Conservation (phyloP, 306 rosid genomes). For the Sophora flavescens region DNA sequence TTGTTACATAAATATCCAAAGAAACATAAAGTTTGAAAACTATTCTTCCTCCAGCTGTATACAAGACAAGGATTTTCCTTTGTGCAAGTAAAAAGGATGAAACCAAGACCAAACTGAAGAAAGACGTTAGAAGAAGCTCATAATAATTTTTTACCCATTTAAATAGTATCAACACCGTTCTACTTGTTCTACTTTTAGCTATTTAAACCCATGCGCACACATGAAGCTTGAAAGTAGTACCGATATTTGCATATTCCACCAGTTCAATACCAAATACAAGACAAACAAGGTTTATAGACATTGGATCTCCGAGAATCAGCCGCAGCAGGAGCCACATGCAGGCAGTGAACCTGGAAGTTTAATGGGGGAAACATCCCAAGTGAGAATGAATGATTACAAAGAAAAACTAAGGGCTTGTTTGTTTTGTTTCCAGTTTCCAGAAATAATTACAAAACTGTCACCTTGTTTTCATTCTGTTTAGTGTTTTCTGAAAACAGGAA, state of each 20-base stretch:
- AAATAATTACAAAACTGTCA: too few relatives aligned
- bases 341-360: conserved; percentile 78
- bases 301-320: conserved; percentile 49
- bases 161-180: not conserved
- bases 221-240: not conserved
- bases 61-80: too few relatives aligned
- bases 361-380: conserved; percentile 9
- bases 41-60: too few relatives aligned
- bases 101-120: not conserved
- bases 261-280: conserved; percentile 35
- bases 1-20: too few relatives aligned
- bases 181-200: not conserved
- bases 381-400: conserved; percentile 1
- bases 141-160: too few relatives aligned
- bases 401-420: too few relatives aligned
- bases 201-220: conserved; percentile 3
- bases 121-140: too few relatives aligned
- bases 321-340: conserved; percentile 99
- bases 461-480: too few relatives aligned
- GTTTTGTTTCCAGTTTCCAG: too few relatives aligned
- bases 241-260: conserved; percentile 7
- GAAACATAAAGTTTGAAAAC: too few relatives aligned
- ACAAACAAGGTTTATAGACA: conserved; percentile 16
- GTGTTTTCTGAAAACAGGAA: too few relatives aligned
- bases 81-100: not conserved